Base-by-base conservation (phyloP, 225 moss, liverwort and hornwort genomes). In the Takakia lepidozioides region DNA sequence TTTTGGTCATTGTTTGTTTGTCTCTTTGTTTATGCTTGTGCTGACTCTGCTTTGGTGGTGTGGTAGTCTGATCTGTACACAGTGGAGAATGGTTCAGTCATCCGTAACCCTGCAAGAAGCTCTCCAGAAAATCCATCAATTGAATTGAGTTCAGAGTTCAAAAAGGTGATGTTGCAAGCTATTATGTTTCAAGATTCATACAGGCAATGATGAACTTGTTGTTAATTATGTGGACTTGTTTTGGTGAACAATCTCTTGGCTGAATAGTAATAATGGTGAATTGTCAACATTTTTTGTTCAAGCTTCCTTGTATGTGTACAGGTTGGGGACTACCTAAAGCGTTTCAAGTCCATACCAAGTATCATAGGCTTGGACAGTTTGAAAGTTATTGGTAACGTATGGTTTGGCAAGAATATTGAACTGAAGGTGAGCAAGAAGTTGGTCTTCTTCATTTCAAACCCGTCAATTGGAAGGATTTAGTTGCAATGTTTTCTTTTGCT, bases 261-360 rank as follows among this genome's bases (percentile, higher is more conserved):
- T n/a, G n/a, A n/a, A n/a, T n/a, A n/a, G n/a, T n/a, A n/a, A n/a
- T n/a, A n/a, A n/a, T n/a, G n/a, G n/a, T n/a, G n/a, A n/a, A n/a
- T n/a, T n/a, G n/a, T n/a, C n/a, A n/a, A n/a, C n/a, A n/a, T n/a
- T n/a, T n/a, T n/a, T n/a, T n/a, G n/a, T n/a, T n/a, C n/a, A n/a
- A n/a, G n/a, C n/a, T n/a, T n/a, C n/a, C n/a, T n/a, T n/a, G n/a
- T n/a, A n/a, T n/a, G n/a, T n/a, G 6, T 40, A 43, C 67, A 92
- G 87, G 92, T 92, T 57, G 75, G 85, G 39, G 86, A 82, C 69
- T 93, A 88, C 54, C 66, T 93, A 72, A 76, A 93, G 64, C 78
- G 93, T 54, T 93, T 93, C 66, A 88, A 86, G 58, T 64, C 93
- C 7, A 93, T 93, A 55, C 93, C 93, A 17, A 93, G 88, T 40